Percentiles rank a stretch among this genome's conserved stretches.
phyloP scores from a whole-genome alignment of 495 filamentous ascomycete genomes.

The Neohortaea acidophila region DNA sequence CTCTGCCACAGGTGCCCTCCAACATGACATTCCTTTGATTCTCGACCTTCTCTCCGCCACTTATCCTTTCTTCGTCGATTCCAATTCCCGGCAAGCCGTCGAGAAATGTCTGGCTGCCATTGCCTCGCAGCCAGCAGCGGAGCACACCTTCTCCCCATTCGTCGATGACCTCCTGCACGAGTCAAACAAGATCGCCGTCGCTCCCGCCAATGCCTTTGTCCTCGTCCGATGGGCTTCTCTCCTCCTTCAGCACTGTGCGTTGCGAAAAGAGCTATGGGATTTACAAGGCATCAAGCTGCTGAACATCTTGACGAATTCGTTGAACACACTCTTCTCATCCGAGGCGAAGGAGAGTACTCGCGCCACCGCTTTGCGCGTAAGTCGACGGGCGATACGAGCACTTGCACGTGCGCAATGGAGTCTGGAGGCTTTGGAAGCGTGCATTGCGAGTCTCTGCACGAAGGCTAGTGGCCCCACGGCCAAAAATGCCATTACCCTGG shows the following conservation, averaged over 20 bases:
- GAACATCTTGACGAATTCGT: slow-evolving; percentile 43
- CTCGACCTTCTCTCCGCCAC: slow-evolving; percentile 66
- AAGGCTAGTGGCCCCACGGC: slow-evolving; percentile 45
- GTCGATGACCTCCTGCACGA: slow-evolving; percentile 45
- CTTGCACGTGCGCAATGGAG: slow-evolving; percentile 45
- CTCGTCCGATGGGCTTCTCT: slow-evolving; percentile 77
- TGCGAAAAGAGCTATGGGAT: slow-evolving; percentile 42
- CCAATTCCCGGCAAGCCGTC: slow-evolving; percentile 64
- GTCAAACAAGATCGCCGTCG: slow-evolving; percentile 55
- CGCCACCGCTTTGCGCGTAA: slow-evolving; percentile 52
- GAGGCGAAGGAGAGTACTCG: slow-evolving; percentile 42
- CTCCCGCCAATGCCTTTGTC: slow-evolving; percentile 69
- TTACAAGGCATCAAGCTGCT: slow-evolving; percentile 48
- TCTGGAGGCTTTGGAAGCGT: slow-evolving; percentile 43
- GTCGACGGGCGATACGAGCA: slow-evolving; percentile 34
- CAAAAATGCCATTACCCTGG: slow-evolving; percentile 62
- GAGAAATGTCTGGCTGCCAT: slow-evolving; percentile 57
- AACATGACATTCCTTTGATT: slow-evolving; percentile 22
- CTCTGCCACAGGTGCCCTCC: slow-evolving; percentile 8
- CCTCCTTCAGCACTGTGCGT: slow-evolving; percentile 44
- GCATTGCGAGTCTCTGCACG: slow-evolving; percentile 48
- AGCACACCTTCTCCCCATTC: slow-evolving; percentile 43
- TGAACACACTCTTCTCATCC: slow-evolving; percentile 62
- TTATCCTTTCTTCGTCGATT: slow-evolving; percentile 74
- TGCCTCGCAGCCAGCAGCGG: slow-evolving; percentile 35